These are phyloP conservation scores for Boletellus ananiceps DNA, from an alignment of 768 basidiomycete species.

Conservation along the genomic window DNA sequence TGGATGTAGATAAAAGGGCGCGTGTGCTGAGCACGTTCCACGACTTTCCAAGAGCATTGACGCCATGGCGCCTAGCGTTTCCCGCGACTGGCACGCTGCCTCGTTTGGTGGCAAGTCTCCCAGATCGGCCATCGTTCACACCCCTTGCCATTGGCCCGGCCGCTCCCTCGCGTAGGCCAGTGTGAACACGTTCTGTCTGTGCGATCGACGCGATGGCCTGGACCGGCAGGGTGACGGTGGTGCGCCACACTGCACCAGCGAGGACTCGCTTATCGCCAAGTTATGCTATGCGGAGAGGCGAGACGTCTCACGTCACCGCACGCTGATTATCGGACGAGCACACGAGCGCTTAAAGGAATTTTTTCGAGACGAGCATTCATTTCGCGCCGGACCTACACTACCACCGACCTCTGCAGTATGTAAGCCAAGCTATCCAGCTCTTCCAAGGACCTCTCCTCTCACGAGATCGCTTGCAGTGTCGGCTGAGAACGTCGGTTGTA, in stretches of 20 bases:
- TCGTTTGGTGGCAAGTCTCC: too few relatives aligned
- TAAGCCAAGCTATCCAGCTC: not conserved
- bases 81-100: too few relatives aligned
- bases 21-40: too few relatives aligned
- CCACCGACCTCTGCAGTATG: not conserved
- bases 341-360: not conserved
- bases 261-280: not conserved
- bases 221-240: not conserved
- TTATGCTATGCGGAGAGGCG: not conserved
- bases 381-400: not conserved
- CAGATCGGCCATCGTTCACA: too few relatives aligned
- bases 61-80: too few relatives aligned
- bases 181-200: too few relatives aligned
- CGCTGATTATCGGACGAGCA: slow-evolving; percentile 1
- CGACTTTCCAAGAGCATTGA: too few relatives aligned
- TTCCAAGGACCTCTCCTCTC: slow-evolving; percentile 3
- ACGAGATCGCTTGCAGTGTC: slow-evolving; percentile 6
- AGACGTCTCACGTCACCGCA: not conserved
- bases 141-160: too few relatives aligned
- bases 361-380: not conserved
- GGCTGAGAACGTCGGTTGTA: slow-evolving; percentile 6
- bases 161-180: too few relatives aligned
- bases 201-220: too few relatives aligned
- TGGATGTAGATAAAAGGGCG: slow-evolving; percentile 1
- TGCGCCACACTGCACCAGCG: not conserved